phyloP scores from a whole-genome alignment of 2,329 filamentous ascomycete genomes.

The Botrytis medusae region DNA sequence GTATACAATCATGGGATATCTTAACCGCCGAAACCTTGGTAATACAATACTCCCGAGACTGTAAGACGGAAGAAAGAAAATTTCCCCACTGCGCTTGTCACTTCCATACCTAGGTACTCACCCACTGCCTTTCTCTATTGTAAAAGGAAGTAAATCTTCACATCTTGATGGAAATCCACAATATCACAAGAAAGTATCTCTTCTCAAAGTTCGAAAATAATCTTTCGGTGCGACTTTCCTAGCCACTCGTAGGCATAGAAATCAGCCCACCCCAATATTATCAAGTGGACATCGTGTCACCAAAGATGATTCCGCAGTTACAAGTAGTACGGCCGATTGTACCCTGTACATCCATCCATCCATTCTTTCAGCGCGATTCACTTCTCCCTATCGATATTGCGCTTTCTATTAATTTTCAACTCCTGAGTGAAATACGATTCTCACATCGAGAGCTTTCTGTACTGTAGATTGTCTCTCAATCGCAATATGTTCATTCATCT shows the following conservation, averaged over 20 bases:
- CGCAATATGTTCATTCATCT: not conserved
- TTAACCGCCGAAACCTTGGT: not conserved
- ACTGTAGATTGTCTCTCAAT: not conserved
- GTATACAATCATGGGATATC: not conserved
- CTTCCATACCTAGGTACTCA: not conserved
- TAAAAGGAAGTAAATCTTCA: not conserved
- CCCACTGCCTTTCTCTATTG: not conserved
- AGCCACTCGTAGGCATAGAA: not conserved
- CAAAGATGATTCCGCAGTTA: not conserved
- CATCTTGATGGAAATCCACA: not conserved
- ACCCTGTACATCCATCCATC: conserved; percentile 1
- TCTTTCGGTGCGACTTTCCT: not conserved
- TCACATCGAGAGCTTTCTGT: not conserved
- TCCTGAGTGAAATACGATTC: not conserved
- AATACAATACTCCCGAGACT: not conserved
- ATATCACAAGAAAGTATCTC: not conserved
- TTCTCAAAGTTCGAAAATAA: not conserved
- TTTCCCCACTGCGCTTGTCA: not conserved
- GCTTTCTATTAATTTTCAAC: not conserved
- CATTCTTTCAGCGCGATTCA: not conserved
- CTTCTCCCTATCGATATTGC: not conserved
- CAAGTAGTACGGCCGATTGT: conserved; percentile 12
- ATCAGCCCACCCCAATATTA: conserved; percentile 3
- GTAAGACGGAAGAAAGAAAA: not conserved
- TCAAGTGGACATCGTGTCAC: not conserved